Percentiles rank a stretch among this genome's conserved stretches.
These are phyloP conservation scores for Penicillium simplicissimum DNA, from an alignment of 495 filamentous ascomycete genomes.

Conservation along the genomic window DNA sequence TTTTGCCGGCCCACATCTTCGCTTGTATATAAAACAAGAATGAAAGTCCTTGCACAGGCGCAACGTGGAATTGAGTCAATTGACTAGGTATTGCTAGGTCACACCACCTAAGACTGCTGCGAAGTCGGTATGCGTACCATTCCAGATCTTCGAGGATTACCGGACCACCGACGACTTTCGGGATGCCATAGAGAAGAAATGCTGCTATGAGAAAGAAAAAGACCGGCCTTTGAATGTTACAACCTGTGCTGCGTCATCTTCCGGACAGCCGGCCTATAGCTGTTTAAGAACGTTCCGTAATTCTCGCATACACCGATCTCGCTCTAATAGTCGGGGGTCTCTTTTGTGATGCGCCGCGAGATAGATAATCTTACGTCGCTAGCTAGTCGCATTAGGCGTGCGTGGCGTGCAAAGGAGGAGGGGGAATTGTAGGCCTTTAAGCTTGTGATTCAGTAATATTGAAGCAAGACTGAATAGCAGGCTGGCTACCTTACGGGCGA, in stretches of 20 bases:
- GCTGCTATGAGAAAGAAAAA: neutral
- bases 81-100: too few relatives aligned
- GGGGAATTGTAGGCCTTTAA: constrained; percentile 8
- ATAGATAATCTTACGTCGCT: constrained; percentile 11
- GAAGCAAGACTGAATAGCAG: neutral
- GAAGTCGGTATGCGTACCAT: constrained; percentile 18
- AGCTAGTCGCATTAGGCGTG: constrained; percentile 9
- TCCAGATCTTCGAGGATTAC: constrained; percentile 11
- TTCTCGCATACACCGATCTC: constrained; percentile 6
- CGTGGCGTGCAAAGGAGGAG: constrained; percentile 13
- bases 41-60: neutral
- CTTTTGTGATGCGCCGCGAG: constrained; percentile 12
- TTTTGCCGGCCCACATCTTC: neutral
- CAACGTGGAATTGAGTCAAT: too few relatives aligned
- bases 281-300: neutral
- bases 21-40: neutral
- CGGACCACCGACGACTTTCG: constrained; percentile 13
- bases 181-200: constrained; percentile 13
- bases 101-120: too few relatives aligned
- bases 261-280: neutral
- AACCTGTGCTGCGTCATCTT: too few relatives aligned
- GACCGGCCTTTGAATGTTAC: too few relatives aligned
- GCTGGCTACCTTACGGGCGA: neutral
- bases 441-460: constrained; percentile 16
- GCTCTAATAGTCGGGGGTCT: neutral